phyloP scores from a whole-genome alignment of 371 early-diverging fungal genomes.

The Lichtheimia corymbifera region DNA sequence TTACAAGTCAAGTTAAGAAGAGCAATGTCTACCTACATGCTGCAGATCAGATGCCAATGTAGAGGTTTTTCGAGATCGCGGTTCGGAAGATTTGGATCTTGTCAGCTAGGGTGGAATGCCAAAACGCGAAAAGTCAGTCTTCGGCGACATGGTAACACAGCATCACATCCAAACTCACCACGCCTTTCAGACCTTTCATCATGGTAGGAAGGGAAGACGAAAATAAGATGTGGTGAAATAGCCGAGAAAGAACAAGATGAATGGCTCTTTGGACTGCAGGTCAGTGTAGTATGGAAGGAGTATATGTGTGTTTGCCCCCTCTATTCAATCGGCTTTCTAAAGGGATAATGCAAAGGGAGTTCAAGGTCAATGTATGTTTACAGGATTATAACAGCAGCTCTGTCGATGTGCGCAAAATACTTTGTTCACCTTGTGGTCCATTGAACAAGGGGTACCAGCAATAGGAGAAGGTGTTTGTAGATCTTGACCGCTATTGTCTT shows the following conservation, averaged over 20 bases:
- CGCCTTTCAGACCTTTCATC: slow-evolving; percentile 49
- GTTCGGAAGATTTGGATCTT: slow-evolving; percentile 21
- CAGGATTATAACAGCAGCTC: too few species aligned
- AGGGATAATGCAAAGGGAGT: background rate
- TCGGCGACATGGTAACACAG: background rate
- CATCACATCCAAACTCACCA: slow-evolving; percentile 26
- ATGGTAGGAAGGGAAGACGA: slow-evolving; percentile 12
- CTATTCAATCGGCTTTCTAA: background rate
- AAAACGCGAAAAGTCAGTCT: background rate
- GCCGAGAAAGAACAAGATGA: background rate
- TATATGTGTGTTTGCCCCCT: background rate
- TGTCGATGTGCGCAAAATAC: too few species aligned
- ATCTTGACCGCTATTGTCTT: too few species aligned
- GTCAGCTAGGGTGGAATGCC: slow-evolving; percentile 22
- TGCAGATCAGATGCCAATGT: background rate
- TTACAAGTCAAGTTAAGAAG: too few species aligned
- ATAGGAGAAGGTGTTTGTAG: too few species aligned
- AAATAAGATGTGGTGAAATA: too few species aligned
- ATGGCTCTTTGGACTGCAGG: background rate
- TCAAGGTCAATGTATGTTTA: background rate
- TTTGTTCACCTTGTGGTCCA: too few species aligned
- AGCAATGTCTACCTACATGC: background rate
- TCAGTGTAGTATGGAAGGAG: background rate
- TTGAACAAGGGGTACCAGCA: too few species aligned
- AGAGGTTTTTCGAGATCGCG: slow-evolving; percentile 5